Evolutionary conservation across 768 basidiomycete genomes (phyloP).

Genomic region (Clavaria fumosa): DNA sequence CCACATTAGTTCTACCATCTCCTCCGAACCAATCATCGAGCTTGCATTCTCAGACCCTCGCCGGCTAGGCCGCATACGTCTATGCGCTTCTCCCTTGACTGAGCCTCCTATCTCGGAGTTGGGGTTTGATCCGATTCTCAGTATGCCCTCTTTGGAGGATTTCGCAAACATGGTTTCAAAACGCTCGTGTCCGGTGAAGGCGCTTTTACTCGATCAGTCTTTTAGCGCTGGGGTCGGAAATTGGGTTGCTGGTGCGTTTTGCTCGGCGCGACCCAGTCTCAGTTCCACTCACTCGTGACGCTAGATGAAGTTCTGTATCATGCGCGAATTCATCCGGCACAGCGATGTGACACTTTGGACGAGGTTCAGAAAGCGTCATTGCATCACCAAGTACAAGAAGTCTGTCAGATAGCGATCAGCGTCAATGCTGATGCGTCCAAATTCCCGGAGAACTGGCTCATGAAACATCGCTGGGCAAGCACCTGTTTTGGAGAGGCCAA

Average conservation of each 20-base stretch:
- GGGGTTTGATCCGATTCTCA: conserved; percentile 65
- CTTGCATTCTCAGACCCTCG: conserved; percentile 62
- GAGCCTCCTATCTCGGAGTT: conserved; percentile 60
- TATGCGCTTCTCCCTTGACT: conserved; percentile 36
- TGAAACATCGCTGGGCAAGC: conserved; percentile 50
- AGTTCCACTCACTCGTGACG: neutral
- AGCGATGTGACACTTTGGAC: conserved; percentile 40
- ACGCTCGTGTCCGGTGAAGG: conserved; percentile 53
- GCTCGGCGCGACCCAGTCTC: conserved; percentile 5
- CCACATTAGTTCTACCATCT: conserved; percentile 30
- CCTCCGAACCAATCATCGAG: conserved; percentile 27
- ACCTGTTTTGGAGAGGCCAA: neutral
- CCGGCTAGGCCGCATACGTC: conserved; percentile 53
- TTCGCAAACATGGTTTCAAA: conserved; percentile 35
- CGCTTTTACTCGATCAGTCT: conserved; percentile 62
- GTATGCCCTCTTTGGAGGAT: conserved; percentile 40
- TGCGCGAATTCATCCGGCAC: conserved; percentile 56
- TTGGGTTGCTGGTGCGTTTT: conserved; percentile 54
- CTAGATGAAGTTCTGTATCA: conserved; percentile 64
- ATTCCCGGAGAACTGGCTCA: conserved; percentile 57
- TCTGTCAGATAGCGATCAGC: conserved; percentile 46
- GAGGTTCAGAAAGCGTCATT: conserved; percentile 32
- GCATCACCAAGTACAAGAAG: conserved; percentile 35
- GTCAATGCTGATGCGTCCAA: conserved; percentile 53
- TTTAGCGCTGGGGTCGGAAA: conserved; percentile 75